Conservation (phyloP, 2,329 filamentous ascomycete genomes). For the Colletotrichum sidae region DNA sequence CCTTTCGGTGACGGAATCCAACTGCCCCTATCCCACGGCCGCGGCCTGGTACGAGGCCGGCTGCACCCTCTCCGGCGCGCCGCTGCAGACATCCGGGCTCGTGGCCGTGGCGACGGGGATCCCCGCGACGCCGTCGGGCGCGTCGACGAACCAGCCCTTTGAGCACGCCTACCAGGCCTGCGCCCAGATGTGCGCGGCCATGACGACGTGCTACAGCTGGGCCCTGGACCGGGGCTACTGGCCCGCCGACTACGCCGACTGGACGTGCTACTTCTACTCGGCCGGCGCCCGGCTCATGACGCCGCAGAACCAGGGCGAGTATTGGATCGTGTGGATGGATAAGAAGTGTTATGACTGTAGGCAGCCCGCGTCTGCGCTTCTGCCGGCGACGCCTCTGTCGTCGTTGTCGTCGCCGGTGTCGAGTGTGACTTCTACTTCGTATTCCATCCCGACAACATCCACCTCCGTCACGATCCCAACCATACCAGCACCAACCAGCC, state of each 20-base stretch:
- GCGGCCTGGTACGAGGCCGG: constrained; percentile 23
- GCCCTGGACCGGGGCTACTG: constrained; percentile 22
- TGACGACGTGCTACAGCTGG: constrained; percentile 18
- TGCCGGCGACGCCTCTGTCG: neutral
- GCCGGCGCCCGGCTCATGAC: constrained; percentile 19
- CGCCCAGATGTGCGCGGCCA: constrained; percentile 21
- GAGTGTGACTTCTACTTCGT: neutral
- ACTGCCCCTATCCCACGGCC: constrained; percentile 10
- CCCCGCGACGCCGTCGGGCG: constrained; percentile 3
- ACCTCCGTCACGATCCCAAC: neutral
- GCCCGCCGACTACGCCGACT: constrained; percentile 19
- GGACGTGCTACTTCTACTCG: constrained; percentile 29
- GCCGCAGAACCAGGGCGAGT: constrained; percentile 17
- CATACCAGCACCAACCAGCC: too few relatives aligned
- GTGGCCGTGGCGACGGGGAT: constrained; percentile 15
- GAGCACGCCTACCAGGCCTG: constrained; percentile 21
- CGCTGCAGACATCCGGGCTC: constrained; percentile 14
- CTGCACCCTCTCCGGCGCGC: constrained; percentile 23
- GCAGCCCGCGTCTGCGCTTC: neutral
- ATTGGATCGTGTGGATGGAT: constrained; percentile 27
- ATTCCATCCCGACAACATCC: constrained; percentile 14
- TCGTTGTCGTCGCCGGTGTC: neutral
- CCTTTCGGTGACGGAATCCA: constrained; percentile 8
- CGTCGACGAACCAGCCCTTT: constrained; percentile 2
- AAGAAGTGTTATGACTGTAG: constrained; percentile 18